A percentile compares a stretch with the other conserved stretches of the same genome.
These are phyloP conservation scores for Endotrypanum monterogeii DNA, from an alignment of 208 protist genomes.

Conservation along the genomic window DNA sequence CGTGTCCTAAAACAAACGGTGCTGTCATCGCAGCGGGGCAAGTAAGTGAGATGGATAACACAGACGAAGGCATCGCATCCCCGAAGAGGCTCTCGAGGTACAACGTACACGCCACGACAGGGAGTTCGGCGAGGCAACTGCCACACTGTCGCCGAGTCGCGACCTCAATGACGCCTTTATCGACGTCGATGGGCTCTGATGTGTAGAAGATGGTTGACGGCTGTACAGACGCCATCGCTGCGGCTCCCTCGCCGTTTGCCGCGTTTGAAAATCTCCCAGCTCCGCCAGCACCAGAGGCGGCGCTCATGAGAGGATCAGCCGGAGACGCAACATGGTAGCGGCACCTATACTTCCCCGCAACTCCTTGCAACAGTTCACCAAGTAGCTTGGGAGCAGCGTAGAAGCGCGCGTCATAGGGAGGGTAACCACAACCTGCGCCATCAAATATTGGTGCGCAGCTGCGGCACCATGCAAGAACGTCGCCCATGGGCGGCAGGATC, in stretches of 20 bases:
- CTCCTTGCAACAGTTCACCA: constrained; percentile 61
- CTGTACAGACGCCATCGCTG: neutral
- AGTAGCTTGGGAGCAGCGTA: constrained; percentile 63
- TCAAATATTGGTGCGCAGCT: constrained; percentile 25
- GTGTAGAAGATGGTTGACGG: constrained; percentile 28
- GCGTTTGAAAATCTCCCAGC: neutral
- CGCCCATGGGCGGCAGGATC: constrained; percentile 5
- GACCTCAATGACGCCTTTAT: neutral
- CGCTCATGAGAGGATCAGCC: neutral
- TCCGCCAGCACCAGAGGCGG: neutral
- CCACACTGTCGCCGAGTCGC: neutral
- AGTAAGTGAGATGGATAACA: neutral
- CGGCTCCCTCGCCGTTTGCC: neutral
- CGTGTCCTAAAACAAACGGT: constrained; percentile 50
- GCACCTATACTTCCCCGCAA: constrained; percentile 57
- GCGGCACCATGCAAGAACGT: constrained; percentile 27
- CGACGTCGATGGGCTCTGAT: constrained; percentile 9
- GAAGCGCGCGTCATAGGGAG: constrained; percentile 46
- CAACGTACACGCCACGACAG: constrained; percentile 17
- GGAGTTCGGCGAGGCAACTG: neutral
- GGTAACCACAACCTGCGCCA: constrained; percentile 34
- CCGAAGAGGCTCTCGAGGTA: constrained; percentile 18
- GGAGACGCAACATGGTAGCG: constrained; percentile 24
- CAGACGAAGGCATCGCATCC: neutral
- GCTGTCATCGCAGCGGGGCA: neutral